Evolutionary conservation across 2,329 filamentous ascomycete species (phyloP).

Genomic region (Apiospora rasikravindrae): DNA sequence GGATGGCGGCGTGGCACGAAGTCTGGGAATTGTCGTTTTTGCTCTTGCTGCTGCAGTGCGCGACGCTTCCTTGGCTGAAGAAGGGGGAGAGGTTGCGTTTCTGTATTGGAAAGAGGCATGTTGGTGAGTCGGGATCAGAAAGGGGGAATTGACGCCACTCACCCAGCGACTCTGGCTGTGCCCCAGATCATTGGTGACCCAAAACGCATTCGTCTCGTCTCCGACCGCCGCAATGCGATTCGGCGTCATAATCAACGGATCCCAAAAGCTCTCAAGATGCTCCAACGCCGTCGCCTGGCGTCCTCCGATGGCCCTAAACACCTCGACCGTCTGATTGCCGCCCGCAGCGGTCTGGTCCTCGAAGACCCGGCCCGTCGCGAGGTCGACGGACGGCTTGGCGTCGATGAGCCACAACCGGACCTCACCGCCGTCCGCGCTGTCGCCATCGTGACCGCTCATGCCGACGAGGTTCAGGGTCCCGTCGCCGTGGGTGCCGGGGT

Average conservation of each 20-base stretch:
- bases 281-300: slow-evolving; percentile 26
- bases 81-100: slow-evolving; percentile 29
- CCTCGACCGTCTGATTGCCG: slow-evolving; percentile 29
- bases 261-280: slow-evolving; percentile 32
- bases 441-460: slow-evolving; percentile 38
- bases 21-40: background rate
- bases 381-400: slow-evolving; percentile 34
- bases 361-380: slow-evolving; percentile 26
- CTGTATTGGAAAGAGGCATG: slow-evolving; percentile 18
- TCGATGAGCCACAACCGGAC: slow-evolving; percentile 35
- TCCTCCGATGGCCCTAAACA: slow-evolving; percentile 24
- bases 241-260: slow-evolving; percentile 30
- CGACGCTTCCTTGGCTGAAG: slow-evolving; percentile 35
- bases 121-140: background rate
- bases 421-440: slow-evolving; percentile 27
- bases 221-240: slow-evolving; percentile 33
- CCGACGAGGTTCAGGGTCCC: slow-evolving; percentile 38
- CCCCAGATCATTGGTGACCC: slow-evolving; percentile 35
- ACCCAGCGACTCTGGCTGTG: slow-evolving; percentile 29
- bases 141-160: slow-evolving; percentile 1
- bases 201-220: slow-evolving; percentile 29
- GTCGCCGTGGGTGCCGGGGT: slow-evolving; percentile 38
- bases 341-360: slow-evolving; percentile 25
- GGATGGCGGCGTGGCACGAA: slow-evolving; percentile 31
- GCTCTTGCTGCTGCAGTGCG: slow-evolving; percentile 31